These are phyloP conservation scores for Pythium phragmitis DNA, from an alignment of 352 stramenopile genomes.

Conservation along the genomic window DNA sequence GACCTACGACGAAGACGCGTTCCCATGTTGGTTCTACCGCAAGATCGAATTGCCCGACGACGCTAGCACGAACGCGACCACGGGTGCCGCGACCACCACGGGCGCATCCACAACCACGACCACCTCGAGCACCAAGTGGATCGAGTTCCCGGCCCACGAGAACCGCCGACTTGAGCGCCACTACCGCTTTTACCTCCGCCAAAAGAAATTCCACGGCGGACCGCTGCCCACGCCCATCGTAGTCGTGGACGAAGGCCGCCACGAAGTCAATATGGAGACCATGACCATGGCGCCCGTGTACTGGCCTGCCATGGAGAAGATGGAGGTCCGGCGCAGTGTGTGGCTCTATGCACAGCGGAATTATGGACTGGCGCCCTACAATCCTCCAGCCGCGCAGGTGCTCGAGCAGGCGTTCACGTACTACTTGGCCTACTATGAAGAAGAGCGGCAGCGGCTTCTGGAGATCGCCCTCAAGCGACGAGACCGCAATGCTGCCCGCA, in stretches of 20 bases:
- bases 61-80: not conserved
- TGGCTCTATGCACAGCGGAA: slow-evolving; percentile 85
- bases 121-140: slow-evolving; percentile 44
- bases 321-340: slow-evolving; percentile 64
- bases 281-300: slow-evolving; percentile 85
- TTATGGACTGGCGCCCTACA: slow-evolving; percentile 80
- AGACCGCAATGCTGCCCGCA: slow-evolving; percentile 11
- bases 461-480: slow-evolving; percentile 43
- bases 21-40: slow-evolving; percentile 84
- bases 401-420: slow-evolving; percentile 73
- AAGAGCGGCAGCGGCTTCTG: slow-evolving; percentile 59
- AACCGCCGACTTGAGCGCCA: slow-evolving; percentile 65
- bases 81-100: not conserved
- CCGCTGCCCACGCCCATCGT: slow-evolving; percentile 59
- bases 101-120: slow-evolving; percentile 4
- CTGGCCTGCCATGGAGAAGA: slow-evolving; percentile 67
- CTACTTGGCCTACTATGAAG: slow-evolving; percentile 66
- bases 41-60: slow-evolving; percentile 38
- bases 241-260: slow-evolving; percentile 76
- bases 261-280: slow-evolving; percentile 74
- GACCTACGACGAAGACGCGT: slow-evolving; percentile 54
- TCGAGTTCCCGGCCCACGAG: slow-evolving; percentile 77
- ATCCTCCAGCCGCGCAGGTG: slow-evolving; percentile 40
- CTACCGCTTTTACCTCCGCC: slow-evolving; percentile 62
- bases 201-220: slow-evolving; percentile 37